These are phyloP conservation scores for Geosmithia flava DNA, from an alignment of 2,329 filamentous ascomycete genomes.

Conservation along the genomic window DNA sequence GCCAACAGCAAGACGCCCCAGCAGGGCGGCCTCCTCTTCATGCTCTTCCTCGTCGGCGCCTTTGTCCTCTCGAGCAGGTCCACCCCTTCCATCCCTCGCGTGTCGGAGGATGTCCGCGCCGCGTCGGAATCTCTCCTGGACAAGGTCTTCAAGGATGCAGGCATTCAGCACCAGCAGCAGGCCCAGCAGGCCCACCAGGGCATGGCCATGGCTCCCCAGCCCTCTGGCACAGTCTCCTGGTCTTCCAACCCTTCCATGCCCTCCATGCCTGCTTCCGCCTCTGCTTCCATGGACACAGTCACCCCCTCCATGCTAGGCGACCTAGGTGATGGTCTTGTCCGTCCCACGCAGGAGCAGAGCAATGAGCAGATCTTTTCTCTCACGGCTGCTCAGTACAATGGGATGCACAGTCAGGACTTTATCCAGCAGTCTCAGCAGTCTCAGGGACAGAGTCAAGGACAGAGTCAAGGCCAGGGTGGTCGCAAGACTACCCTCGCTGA, in stretches of 20 bases:
- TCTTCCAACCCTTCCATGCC: slow-evolving; percentile 31
- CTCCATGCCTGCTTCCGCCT: slow-evolving; percentile 10
- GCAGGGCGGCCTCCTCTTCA: slow-evolving; percentile 75
- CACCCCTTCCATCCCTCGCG: slow-evolving; percentile 58
- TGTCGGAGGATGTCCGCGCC: slow-evolving; percentile 69
- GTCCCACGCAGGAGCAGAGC: slow-evolving; percentile 73
- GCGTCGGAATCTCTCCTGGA: slow-evolving; percentile 68
- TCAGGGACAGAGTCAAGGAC: too few relatives aligned
- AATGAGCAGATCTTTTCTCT: slow-evolving; percentile 81
- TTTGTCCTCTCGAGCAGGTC: slow-evolving; percentile 85
- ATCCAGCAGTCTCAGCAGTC: slow-evolving; percentile 31
- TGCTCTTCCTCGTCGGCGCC: slow-evolving; percentile 92
- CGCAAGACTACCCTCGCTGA: slow-evolving; percentile 68
- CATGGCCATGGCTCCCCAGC: slow-evolving; percentile 35
- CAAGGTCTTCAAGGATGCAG: slow-evolving; percentile 72
- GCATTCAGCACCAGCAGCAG: slow-evolving; percentile 36
- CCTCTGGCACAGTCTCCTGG: slow-evolving; percentile 35
- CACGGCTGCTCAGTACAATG: slow-evolving; percentile 78
- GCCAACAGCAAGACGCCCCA: slow-evolving; percentile 43
- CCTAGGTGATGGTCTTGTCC: slow-evolving; percentile 55
- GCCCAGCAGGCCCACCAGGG: slow-evolving; percentile 20
- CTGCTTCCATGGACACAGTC: slow-evolving; percentile 18
- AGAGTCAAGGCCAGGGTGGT: slow-evolving; percentile 36
- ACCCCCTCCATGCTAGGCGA: slow-evolving; percentile 51
- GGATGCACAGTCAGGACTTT: slow-evolving; percentile 56